Evolutionary conservation across 2,329 filamentous ascomycete species (phyloP), one percentile per base, ranked within the genome.

Genomic region (Neonectria ditissima): DNA sequence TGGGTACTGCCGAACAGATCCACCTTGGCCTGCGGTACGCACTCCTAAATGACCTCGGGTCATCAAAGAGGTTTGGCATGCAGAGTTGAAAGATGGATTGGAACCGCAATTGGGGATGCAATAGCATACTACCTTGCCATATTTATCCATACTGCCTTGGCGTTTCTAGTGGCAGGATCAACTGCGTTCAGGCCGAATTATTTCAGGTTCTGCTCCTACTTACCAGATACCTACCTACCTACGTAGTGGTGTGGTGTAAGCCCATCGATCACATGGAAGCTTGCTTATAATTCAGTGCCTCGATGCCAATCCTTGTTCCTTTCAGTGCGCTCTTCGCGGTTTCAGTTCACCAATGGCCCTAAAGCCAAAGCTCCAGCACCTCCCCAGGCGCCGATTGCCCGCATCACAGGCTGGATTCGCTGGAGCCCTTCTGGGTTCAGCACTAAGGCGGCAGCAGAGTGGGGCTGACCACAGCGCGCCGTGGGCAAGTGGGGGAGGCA

Each of bases 401-500:
- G 24, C n/a, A 4, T 30, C 44, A 30, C 14, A 48, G 44, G 24
- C 26, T 20, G 8, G n/a, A 41, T 41, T 26, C 18, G 50, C 32
- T 34, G 18, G 26, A 56, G 24, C 16, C 11, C 20, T 51, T 55
- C 44, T 43, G 51, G 28, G 18, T 50, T 50, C 14, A 48, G 43
- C 56, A 52, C 56, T 57, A 61, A 53, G 45, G 44, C 47, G 54
- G 58, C 54, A 57, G 14, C 30, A 55, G 24, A 53, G 54, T 55
- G 59, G 63, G 47, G 55, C 41, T 32, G 24, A 44, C 28, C 10
- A 32, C 28, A 22, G 47, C 18, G 55, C 55, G 24, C 51, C 50
- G 30, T 50, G 41, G 39, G 39, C 44, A 62, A 43, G 59, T 51
- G 59, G 63, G 63, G 57, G 45, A 4, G 20, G 24, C 26, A 50